Evolutionary conservation across 129 eudicot species (phyloP), one percentile per base, ranked within the genome.

Genomic region (Artemisia tridentata): DNA sequence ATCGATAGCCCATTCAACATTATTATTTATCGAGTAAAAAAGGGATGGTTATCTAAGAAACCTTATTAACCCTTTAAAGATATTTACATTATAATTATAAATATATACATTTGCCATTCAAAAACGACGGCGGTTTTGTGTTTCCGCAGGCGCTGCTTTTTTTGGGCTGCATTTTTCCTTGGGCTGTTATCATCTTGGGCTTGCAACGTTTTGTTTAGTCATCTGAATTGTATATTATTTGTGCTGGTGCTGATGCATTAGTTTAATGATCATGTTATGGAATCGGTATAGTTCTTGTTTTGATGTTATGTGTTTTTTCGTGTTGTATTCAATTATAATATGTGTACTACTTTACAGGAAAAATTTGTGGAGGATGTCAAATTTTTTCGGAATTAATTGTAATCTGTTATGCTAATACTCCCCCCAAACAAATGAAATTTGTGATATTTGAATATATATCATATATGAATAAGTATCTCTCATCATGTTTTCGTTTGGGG

Each of bases 191-290:
- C 29, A 25, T 25, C 29, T 25, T 25, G 29, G 0, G 29, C 29
- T 25, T 25, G 29, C 29, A 25, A 25, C 29, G 4, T 25, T 25
- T 25, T 25, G 29, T 25, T 25, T 25, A 25, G 29, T 25, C 29
- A 4, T 25, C 29, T 25, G 29, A 25, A 25, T 25, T 25, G 29
- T 25, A 25, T 25, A 25, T 25, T 25, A 25, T 25, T 25, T 25
- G 29, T 21, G 80, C 88, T 29, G 85, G 88, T 21, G 77, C 77
- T 61, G 77, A 72, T 48, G 77, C 77, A 61, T 49, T 72, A 50
- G 61, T 16, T 48, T 72, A 52, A 72, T 72, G 52, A 72, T 72
- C 61, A 69, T 69, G 63, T 69, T 51, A 52, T 11, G 6, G 51
- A 43, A 23, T 72, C 65, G 68, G 68, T 72, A 72, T 72, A 59